Base-by-base conservation (phyloP, 169 alveolate genomes). In the Cryptosporidium ubiquitum region DNA sequence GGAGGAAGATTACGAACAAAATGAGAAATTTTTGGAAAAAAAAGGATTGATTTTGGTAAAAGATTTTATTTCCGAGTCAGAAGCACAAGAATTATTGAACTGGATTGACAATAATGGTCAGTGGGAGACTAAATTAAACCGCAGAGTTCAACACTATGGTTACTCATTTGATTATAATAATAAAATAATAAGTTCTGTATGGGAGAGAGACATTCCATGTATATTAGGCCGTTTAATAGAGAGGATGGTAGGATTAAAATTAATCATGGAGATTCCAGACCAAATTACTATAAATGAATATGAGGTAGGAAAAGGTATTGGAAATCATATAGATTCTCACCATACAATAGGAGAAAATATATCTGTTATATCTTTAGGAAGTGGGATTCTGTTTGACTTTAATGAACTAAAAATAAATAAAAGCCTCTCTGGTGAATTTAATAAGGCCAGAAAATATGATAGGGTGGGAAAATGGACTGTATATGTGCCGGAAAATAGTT, bases 81-180 rank as follows among this genome's bases (percentile, higher is more conserved):
- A 75, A 39, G 51, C 68, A 2, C 18, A 1, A 5, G 49, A 75
- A 57, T 20, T 75, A 20, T 14, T 75, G 31, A 64, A 75, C 58
- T 75, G 86, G 86, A 40, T 75, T 58, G 74, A 75, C 44, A 58
- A 18, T 5, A 14, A 57, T 1, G 86, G 86, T 9, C 35, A 23
- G 0, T 75, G 86, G 86, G 86, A 75, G 52, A 20, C 33, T 18
- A 60, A 60, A 6, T 35, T 75, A 29, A 75, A 31, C 10, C 44
- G 86, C 7, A 75, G 55, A 60, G 86, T 75, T 10, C 86, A 75
- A 42, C 86, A 75, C 58, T 75, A 57, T 75, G 86, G 86, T 55
- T 75, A 37, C 33, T 35, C 60, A 14, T 75, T 75, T 58, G 86
- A 75, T 31, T 75, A 75, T 42, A 33, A 33, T 16, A 75, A 60